Percentiles rank a stretch among this genome's conserved stretches.
phyloP scores from a whole-genome alignment of 108 stramenopile species.

The Nitzschia sp. region DNA sequence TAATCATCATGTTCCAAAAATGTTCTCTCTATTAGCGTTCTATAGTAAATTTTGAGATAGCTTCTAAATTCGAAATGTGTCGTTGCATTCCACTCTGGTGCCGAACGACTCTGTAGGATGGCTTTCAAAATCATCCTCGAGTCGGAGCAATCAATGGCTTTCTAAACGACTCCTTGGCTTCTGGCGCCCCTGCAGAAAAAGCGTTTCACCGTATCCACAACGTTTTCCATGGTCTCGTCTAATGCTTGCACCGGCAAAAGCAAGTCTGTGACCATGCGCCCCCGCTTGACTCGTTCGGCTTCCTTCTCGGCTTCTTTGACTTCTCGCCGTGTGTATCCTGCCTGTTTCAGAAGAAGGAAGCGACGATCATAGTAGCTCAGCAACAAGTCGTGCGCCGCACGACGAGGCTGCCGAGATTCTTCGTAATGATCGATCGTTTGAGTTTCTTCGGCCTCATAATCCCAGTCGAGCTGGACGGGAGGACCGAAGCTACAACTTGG shows the following conservation, averaged over 20 bases:
- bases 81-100: no score
- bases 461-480: conserved; percentile 62
- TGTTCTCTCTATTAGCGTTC: no score
- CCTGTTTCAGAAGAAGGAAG: conserved; percentile 48
- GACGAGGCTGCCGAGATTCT: conserved; percentile 17
- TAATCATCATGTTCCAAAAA: neutral
- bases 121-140: no score
- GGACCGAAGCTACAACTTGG: conserved; percentile 62
- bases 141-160: no score
- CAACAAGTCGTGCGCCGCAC: conserved; percentile 37
- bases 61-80: no score
- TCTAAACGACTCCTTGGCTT: no score
- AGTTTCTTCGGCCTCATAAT: conserved; percentile 44
- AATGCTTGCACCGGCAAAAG: conserved; percentile 30
- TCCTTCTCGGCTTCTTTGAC: conserved; percentile 43
- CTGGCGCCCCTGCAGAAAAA: no score
- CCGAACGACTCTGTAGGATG: no score
- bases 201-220: conserved; percentile 16
- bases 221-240: conserved; percentile 41
- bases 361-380: conserved; percentile 44
- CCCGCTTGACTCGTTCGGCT: conserved; percentile 45
- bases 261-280: conserved; percentile 45
- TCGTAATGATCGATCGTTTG: conserved; percentile 44
- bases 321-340: conserved; percentile 42
- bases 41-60: neutral